These are phyloP conservation scores for Backusella luteola DNA, from an alignment of 192 early-diverging fungal genomes.

Conservation along the genomic window DNA sequence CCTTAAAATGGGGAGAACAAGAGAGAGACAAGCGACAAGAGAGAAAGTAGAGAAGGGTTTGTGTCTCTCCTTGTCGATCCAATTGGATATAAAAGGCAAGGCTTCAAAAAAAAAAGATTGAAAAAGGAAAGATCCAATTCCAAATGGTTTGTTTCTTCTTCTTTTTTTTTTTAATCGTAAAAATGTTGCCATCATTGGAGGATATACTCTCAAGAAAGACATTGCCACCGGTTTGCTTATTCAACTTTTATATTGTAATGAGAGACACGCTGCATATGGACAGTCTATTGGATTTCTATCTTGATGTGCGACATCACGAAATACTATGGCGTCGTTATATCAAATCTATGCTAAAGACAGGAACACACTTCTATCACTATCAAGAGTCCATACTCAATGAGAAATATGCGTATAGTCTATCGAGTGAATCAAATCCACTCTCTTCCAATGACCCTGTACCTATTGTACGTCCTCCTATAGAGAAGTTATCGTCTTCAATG, in stretches of 20 bases:
- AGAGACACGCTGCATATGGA: constrained; percentile 56
- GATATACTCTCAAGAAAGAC: constrained; percentile 67
- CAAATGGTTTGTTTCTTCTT: not conserved
- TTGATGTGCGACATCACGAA: constrained; percentile 72
- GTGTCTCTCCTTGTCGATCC: not conserved
- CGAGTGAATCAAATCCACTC: not conserved
- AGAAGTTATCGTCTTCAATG: not conserved
- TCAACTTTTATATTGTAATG: constrained; percentile 73
- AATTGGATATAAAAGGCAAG: not conserved
- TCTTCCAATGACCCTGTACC: not conserved
- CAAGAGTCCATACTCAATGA: not conserved
- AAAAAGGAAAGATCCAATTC: not conserved
- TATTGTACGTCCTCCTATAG: not conserved
- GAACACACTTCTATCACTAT: not conserved
- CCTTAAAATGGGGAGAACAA: not conserved
- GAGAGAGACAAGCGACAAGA: not conserved
- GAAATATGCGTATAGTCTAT: not conserved
- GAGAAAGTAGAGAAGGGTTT: not conserved
- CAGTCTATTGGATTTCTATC: constrained; percentile 72
- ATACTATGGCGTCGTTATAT: constrained; percentile 56
- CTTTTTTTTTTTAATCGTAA: not conserved
- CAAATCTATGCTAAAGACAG: constrained; percentile 32
- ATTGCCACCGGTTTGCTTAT: constrained; percentile 66
- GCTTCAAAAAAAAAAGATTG: not conserved
- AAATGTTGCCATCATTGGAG: constrained; percentile 58